phyloP scores from a whole-genome alignment of 768 basidiomycete species.

The Lactifluus rugatus region DNA sequence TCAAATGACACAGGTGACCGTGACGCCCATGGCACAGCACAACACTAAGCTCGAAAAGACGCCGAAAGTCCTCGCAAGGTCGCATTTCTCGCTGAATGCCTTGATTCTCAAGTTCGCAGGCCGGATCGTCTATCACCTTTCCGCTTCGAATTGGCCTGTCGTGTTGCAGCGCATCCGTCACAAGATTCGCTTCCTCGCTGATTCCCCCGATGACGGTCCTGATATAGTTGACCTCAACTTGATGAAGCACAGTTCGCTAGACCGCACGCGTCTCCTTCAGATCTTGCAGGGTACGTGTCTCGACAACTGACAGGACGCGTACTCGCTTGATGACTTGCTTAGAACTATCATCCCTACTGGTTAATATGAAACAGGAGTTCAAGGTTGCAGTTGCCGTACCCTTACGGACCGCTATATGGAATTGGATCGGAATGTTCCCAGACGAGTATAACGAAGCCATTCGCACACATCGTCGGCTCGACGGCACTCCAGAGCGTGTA shows the following conservation, averaged over 20 bases:
- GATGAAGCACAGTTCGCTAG: constrained; percentile 68
- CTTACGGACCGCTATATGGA: constrained; percentile 77
- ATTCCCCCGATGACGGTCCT: constrained; percentile 39
- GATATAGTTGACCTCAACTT: constrained; percentile 72
- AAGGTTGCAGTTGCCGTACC: constrained; percentile 64
- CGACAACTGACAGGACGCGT: neutral
- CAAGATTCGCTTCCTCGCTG: constrained; percentile 60
- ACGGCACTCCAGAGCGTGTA: constrained; percentile 77
- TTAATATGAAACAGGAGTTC: constrained; percentile 69
- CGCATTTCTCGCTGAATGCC: constrained; percentile 43
- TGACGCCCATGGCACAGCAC: constrained; percentile 20
- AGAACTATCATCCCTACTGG: constrained; percentile 75
- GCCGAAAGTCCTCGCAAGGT: constrained; percentile 48
- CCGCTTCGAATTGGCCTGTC: constrained; percentile 78
- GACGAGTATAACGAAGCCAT: constrained; percentile 70
- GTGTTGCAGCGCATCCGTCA: constrained; percentile 60
- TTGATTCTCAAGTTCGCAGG: constrained; percentile 66
- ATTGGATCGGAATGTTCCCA: constrained; percentile 76
- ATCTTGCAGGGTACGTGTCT: constrained; percentile 52
- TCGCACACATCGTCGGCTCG: constrained; percentile 49
- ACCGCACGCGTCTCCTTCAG: constrained; percentile 55
- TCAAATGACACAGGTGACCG: constrained; percentile 21
- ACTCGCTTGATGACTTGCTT: constrained; percentile 2
- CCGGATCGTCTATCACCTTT: constrained; percentile 76
- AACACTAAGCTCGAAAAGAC: constrained; percentile 48